Conservation (phyloP, 352 stramenopile genomes). For the Blastocystis sp. region DNA sequence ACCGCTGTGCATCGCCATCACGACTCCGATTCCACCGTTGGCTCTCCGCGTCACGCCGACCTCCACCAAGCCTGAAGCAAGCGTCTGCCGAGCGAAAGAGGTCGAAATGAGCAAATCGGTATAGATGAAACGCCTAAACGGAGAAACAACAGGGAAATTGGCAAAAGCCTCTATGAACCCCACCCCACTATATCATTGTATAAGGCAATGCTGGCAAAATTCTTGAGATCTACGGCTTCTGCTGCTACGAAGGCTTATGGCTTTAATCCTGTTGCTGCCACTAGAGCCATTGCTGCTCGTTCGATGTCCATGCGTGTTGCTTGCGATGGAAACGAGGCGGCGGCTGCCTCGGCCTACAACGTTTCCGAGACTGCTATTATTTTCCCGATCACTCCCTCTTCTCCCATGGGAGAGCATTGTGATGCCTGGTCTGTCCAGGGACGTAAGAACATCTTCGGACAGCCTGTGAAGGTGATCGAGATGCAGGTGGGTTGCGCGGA, state of each 20-base stretch:
- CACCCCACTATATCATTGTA: conserved; percentile 27
- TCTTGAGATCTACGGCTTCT: conserved; percentile 53
- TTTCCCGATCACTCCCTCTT: conserved; percentile 80
- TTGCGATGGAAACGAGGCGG: conserved; percentile 71
- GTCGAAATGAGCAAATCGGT: background rate
- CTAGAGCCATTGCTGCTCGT: conserved; percentile 33
- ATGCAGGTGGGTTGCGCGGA: conserved; percentile 77
- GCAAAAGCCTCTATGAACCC: conserved; percentile 18
- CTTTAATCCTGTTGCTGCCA: conserved; percentile 62
- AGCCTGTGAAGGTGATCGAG: conserved; percentile 79
- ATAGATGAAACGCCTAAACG: conserved; percentile 58
- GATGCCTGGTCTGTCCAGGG: conserved; percentile 78
- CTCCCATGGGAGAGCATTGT: conserved; percentile 79
- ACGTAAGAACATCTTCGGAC: conserved; percentile 79
- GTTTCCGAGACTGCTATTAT: conserved; percentile 74
- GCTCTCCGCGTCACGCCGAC: too few species aligned
- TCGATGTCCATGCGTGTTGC: conserved; percentile 71
- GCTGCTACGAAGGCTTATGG: conserved; percentile 44
- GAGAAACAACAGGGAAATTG: conserved; percentile 23
- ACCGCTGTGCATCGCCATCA: too few species aligned
- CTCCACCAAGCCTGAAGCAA: too few species aligned
- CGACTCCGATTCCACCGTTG: too few species aligned
- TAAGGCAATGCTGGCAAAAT: conserved; percentile 47
- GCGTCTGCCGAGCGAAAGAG: too few species aligned
- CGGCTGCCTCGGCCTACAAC: conserved; percentile 59